phyloP scores from a whole-genome alignment of 495 filamentous ascomycete genomes.

The Niebla homalea region DNA sequence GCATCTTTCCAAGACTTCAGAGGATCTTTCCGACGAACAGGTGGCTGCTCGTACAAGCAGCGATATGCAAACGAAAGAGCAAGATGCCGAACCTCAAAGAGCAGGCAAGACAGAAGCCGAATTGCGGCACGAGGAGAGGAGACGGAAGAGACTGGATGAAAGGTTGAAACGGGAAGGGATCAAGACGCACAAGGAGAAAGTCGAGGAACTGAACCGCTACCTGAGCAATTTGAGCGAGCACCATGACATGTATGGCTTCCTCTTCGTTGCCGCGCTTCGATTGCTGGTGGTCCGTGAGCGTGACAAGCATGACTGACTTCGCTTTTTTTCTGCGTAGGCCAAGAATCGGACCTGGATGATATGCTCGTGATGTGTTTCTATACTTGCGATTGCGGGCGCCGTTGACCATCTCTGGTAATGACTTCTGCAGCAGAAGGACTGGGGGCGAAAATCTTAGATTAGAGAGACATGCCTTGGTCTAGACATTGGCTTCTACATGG shows the following conservation, averaged over 20 bases:
- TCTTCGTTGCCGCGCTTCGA: background rate
- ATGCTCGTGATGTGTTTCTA: background rate
- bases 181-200: slow-evolving; percentile 94
- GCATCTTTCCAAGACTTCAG: background rate
- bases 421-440: too few species aligned
- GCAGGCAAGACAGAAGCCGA: slow-evolving; percentile 75
- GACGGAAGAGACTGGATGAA: slow-evolving; percentile 56
- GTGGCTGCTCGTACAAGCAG: background rate
- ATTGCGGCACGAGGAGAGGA: slow-evolving; percentile 61
- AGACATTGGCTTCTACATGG: too few species aligned
- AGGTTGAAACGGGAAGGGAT: slow-evolving; percentile 67
- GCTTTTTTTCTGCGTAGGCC: slow-evolving; percentile 29
- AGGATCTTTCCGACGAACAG: slow-evolving; percentile 20
- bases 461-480: too few species aligned
- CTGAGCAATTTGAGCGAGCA: slow-evolving; percentile 86
- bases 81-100: slow-evolving; percentile 4
- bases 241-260: slow-evolving; percentile 70
- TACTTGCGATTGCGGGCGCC: too few species aligned
- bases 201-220: slow-evolving; percentile 92
- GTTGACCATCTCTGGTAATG: too few species aligned
- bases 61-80: background rate
- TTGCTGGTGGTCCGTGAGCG: background rate
- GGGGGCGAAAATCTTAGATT: too few species aligned
- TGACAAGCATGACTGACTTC: background rate
- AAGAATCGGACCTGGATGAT: slow-evolving; percentile 62